These are phyloP conservation scores for Quercus suber DNA, from an alignment of 306 rosid genomes.

Conservation along the genomic window DNA sequence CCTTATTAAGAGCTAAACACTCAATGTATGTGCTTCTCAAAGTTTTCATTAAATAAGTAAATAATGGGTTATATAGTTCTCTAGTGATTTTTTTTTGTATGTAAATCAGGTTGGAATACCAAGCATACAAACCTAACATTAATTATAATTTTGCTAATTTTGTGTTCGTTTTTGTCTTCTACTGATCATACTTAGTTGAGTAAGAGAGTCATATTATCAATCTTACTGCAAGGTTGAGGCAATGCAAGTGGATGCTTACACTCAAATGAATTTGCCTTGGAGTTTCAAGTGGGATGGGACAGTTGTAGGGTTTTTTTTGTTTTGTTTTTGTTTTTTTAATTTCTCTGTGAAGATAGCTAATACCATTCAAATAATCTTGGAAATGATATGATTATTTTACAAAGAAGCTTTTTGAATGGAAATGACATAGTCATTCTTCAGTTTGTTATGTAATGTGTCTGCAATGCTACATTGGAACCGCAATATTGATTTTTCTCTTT, in stretches of 20 bases:
- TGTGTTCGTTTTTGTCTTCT: no score
- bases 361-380: neutral
- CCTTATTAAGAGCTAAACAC: no score
- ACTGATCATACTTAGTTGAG: no score
- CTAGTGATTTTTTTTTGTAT: no score
- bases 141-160: no score
- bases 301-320: neutral
- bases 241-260: neutral
- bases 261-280: neutral
- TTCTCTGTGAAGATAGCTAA: neutral
- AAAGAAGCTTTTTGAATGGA: neutral
- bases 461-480: neutral
- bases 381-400: neutral
- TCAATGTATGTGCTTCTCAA: no score
- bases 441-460: neutral
- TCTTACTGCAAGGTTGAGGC: no score
- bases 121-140: no score
- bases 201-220: no score
- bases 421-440: neutral
- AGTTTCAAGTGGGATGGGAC: neutral
- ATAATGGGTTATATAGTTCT: no score
- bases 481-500: conserved; percentile 1
- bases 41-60: no score
- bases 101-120: no score
- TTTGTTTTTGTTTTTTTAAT: neutral